phyloP scores from a whole-genome alignment of 2,329 filamentous ascomycete genomes.

The Epichloe sylvatica region DNA sequence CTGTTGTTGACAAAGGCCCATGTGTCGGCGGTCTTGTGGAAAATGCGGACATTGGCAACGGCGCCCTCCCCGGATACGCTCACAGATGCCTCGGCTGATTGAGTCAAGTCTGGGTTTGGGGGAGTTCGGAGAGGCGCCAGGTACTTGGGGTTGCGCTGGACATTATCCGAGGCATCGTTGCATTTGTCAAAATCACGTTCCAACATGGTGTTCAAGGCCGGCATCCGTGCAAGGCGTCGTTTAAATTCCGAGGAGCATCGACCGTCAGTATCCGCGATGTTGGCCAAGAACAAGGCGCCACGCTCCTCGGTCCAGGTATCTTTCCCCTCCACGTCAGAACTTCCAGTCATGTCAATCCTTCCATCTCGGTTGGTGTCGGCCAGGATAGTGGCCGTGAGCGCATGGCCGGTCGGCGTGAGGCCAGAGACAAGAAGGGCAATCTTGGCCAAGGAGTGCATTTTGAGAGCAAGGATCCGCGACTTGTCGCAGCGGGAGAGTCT shows the following conservation, averaged over 20 bases:
- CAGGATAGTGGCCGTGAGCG: constrained; percentile 8
- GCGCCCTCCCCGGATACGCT: constrained; percentile 4
- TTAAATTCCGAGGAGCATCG: constrained; percentile 11
- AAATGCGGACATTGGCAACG: constrained; percentile 15
- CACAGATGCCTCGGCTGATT: constrained; percentile 9
- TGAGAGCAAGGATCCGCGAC: not conserved
- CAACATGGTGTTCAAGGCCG: no score
- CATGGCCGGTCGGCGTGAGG: not conserved
- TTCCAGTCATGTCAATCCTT: constrained; percentile 13
- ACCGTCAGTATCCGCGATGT: constrained; percentile 17
- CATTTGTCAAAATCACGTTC: constrained; percentile 12
- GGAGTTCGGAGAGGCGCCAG: constrained; percentile 21
- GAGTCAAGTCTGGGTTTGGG: constrained; percentile 10
- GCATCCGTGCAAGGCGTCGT: no score
- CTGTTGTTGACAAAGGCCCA: constrained; percentile 17
- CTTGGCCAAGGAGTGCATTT: not conserved
- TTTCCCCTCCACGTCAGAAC: constrained; percentile 13
- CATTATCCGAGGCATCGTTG: constrained; percentile 23
- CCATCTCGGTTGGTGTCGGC: constrained; percentile 25
- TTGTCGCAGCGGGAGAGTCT: no score
- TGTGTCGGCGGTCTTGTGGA: constrained; percentile 9
- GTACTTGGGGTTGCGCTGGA: constrained; percentile 16
- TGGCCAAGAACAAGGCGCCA: constrained; percentile 24
- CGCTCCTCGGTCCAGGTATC: constrained; percentile 10
- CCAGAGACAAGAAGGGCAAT: not conserved